Evolutionary conservation across 176 grass and related monocot species (phyloP).

Genomic region (Secale cereale): DNA sequence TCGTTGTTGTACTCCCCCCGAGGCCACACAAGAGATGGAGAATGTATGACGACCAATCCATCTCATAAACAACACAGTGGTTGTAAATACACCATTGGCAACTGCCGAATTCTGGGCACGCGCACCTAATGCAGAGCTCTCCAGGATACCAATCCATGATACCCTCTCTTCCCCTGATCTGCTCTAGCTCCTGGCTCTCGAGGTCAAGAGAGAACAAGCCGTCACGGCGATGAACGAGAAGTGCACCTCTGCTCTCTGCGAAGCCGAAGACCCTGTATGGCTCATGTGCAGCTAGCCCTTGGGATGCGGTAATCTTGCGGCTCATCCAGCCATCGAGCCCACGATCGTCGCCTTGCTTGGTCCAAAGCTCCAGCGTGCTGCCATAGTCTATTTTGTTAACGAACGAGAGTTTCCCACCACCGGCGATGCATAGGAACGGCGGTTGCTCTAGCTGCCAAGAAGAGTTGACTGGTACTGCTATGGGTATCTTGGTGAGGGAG

Average conservation of each 20-base stretch:
- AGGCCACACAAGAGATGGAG: neutral
- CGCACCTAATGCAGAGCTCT: neutral
- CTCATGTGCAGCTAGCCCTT: too few relatives aligned
- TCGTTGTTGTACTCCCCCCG: neutral
- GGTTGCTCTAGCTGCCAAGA: neutral
- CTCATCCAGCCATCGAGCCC: neutral
- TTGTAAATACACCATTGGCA: neutral
- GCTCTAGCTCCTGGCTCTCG: neutral
- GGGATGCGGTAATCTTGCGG: neutral
- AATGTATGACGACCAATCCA: neutral
- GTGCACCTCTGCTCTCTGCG: neutral
- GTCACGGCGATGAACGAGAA: neutral
- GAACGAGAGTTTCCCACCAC: neutral
- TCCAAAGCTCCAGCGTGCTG: neutral
- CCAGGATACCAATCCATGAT: neutral
- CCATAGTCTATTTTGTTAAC: neutral
- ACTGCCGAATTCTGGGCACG: neutral
- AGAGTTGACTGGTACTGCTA: neutral
- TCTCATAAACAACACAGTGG: neutral
- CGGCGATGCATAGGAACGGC: neutral
- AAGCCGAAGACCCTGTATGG: neutral
- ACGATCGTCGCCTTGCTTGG: neutral
- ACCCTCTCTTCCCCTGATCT: neutral
- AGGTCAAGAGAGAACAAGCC: neutral
- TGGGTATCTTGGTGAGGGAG: neutral